Percentiles rank a stretch among this genome's conserved stretches.
Conservation (phyloP, 1,284 basidiomycete species). For the Apiotrichum montevideense region DNA sequence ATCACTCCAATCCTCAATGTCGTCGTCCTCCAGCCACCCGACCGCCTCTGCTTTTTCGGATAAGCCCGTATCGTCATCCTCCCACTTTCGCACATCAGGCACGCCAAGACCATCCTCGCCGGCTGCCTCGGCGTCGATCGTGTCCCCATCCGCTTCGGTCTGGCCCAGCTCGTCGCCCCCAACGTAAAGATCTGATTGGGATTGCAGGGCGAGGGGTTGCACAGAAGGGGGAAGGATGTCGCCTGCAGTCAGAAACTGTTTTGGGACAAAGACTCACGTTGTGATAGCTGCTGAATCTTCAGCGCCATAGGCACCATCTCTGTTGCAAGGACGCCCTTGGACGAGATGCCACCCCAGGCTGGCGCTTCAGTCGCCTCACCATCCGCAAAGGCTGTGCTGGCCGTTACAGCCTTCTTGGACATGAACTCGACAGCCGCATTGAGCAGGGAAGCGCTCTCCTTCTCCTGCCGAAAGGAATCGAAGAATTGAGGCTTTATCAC, state of each 20-base stretch:
- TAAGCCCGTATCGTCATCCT: slow-evolving; percentile 1
- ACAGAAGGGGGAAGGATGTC: slow-evolving; percentile 31
- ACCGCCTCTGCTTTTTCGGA: neutral
- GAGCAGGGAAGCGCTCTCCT: slow-evolving; percentile 37
- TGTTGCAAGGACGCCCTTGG: slow-evolving; percentile 27
- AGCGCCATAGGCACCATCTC: slow-evolving; percentile 45
- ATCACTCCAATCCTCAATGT: slow-evolving; percentile 13
- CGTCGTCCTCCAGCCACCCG: slow-evolving; percentile 17
- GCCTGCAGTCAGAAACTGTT: slow-evolving; percentile 13
- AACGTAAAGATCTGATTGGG: slow-evolving; percentile 8
- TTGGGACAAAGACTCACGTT: neutral
- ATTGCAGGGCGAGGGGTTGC: slow-evolving; percentile 24
- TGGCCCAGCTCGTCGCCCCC: slow-evolving; percentile 1
- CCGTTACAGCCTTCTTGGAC: slow-evolving; percentile 24
- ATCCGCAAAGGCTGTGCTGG: slow-evolving; percentile 7
- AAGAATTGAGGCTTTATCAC: slow-evolving; percentile 54
- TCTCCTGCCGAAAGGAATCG: slow-evolving; percentile 40
- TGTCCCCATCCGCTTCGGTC: slow-evolving; percentile 1
- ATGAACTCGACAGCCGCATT: slow-evolving; percentile 36
- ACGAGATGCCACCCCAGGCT: slow-evolving; percentile 34
- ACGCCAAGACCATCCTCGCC: slow-evolving; percentile 17
- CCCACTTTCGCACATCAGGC: slow-evolving; percentile 11
- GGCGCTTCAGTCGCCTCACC: slow-evolving; percentile 10
- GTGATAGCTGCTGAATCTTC: slow-evolving; percentile 33
- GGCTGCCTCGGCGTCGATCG: slow-evolving; percentile 1